These are phyloP conservation scores for Xylariomycetidae sp. DNA, from an alignment of 2,329 filamentous ascomycete genomes.

Conservation along the genomic window DNA sequence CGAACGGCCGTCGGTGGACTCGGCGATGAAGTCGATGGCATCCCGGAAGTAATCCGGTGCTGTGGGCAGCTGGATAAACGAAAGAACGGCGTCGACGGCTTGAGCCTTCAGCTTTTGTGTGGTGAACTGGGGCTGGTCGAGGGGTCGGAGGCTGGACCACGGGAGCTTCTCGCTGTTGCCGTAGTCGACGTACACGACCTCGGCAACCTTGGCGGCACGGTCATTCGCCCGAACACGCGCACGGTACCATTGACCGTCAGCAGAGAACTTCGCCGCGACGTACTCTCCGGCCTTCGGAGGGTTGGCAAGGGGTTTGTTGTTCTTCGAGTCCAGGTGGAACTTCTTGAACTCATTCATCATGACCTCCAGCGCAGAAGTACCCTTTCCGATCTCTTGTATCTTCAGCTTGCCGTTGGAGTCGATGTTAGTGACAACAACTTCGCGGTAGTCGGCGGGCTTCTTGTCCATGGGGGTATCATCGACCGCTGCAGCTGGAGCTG, in stretches of 20 bases:
- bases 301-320: conserved; percentile 65
- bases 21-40: conserved; percentile 66
- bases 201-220: conserved; percentile 78
- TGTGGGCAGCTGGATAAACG: conserved; percentile 82
- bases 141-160: conserved; percentile 77
- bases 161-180: conserved; percentile 87
- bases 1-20: conserved; percentile 67
- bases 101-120: conserved; percentile 78
- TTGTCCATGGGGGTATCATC: conserved; percentile 53
- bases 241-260: conserved; percentile 91
- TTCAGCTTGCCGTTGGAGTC: conserved; percentile 78
- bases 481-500: conserved; percentile 43
- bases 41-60: conserved; percentile 79
- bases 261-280: conserved; percentile 85
- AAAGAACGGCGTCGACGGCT: conserved; percentile 79
- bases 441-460: conserved; percentile 78
- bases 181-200: conserved; percentile 93
- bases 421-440: conserved; percentile 87
- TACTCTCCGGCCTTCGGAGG: conserved; percentile 87
- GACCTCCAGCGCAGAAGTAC: conserved; percentile 76
- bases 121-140: conserved; percentile 73
- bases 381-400: conserved; percentile 82
- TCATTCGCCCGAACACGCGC: conserved; percentile 88
- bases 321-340: conserved; percentile 81
- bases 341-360: conserved; percentile 87